Percentiles rank a stretch among this genome's conserved stretches.
Evolutionary conservation across 345 rosid species (phyloP).

Genomic region (Linum usitatissimum): DNA sequence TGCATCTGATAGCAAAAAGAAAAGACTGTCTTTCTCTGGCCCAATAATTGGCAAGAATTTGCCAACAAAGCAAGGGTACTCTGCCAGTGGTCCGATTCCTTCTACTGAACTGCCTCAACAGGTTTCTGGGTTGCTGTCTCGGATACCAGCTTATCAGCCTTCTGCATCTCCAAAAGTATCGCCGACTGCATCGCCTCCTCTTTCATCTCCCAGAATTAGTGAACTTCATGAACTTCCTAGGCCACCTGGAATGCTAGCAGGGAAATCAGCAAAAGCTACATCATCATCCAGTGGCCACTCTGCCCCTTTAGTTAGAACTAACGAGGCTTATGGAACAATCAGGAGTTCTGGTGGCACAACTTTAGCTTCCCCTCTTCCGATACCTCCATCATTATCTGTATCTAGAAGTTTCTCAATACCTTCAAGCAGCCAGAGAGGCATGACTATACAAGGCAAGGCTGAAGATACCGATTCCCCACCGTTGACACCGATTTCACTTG

Average conservation of each 20-base stretch:
- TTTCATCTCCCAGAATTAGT: slow-evolving; percentile 63
- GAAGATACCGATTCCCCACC: slow-evolving; percentile 62
- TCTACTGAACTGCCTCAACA: slow-evolving; percentile 34
- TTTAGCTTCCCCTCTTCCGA: slow-evolving; percentile 66
- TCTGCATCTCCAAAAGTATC: slow-evolving; percentile 60
- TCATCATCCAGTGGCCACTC: slow-evolving; percentile 57
- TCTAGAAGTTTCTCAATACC: slow-evolving; percentile 82
- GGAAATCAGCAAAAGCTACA: slow-evolving; percentile 45
- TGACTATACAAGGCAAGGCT: slow-evolving; percentile 33
- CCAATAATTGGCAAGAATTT: slow-evolving; percentile 51
- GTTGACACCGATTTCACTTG: slow-evolving; percentile 57
- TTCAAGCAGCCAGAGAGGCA: slow-evolving; percentile 63
- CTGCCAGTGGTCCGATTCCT: slow-evolving; percentile 36
- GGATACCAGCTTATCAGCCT: slow-evolving; percentile 34
- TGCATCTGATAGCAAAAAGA: slow-evolving; percentile 37
- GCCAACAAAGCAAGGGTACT: slow-evolving; percentile 35
- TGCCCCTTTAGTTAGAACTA: slow-evolving; percentile 71
- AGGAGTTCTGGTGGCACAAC: slow-evolving; percentile 35
- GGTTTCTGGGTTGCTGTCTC: slow-evolving; percentile 37
- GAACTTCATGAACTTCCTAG: slow-evolving; percentile 96
- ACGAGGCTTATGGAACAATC: slow-evolving; percentile 33
- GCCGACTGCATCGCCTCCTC: slow-evolving; percentile 80
- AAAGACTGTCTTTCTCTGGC: slow-evolving; percentile 63
- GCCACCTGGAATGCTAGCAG: slow-evolving; percentile 50
- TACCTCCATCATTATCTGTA: slow-evolving; percentile 53